Conservation (phyloP, 768 basidiomycete genomes). For the Lactifluus volemus region DNA sequence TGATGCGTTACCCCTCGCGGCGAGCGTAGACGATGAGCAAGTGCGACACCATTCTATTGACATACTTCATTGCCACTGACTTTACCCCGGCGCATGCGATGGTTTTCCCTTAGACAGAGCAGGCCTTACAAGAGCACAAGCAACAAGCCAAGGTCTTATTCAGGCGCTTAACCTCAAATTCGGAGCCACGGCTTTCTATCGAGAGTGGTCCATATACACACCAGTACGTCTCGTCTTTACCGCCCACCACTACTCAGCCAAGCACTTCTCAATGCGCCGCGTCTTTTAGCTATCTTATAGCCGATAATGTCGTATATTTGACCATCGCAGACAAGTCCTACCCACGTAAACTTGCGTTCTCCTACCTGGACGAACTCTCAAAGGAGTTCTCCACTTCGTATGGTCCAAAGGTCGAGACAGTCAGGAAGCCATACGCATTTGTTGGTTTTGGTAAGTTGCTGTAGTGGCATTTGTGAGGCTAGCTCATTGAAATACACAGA, state of each 20-base stretch:
- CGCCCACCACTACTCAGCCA: background rate
- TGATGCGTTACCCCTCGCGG: constrained; percentile 85
- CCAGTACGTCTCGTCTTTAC: constrained; percentile 53
- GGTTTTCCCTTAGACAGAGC: constrained; percentile 62
- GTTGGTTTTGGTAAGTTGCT: constrained; percentile 82
- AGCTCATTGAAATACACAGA: constrained; percentile 40
- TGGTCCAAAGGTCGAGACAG: constrained; percentile 85
- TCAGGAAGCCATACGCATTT: constrained; percentile 96
- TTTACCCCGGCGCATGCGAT: background rate
- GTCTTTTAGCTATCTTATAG: constrained; percentile 76
- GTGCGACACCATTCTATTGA: constrained; percentile 33
- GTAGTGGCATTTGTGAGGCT: background rate
- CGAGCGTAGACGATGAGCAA: constrained; percentile 96
- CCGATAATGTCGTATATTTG: constrained; percentile 90
- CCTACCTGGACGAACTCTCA: constrained; percentile 92
- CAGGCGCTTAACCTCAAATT: constrained; percentile 85
- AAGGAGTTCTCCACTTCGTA: constrained; percentile 94
- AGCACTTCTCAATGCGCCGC: background rate
- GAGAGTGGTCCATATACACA: constrained; percentile 93
- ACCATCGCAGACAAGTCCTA: constrained; percentile 96
- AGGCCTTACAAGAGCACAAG: constrained; percentile 92
- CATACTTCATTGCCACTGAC: background rate
- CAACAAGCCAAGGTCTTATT: constrained; percentile 97
- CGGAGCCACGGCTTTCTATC: constrained; percentile 93
- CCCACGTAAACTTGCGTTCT: constrained; percentile 94